Evolutionary conservation across 1,284 basidiomycete genomes (phyloP).

Genomic region (Cystobasidium sp.): DNA sequence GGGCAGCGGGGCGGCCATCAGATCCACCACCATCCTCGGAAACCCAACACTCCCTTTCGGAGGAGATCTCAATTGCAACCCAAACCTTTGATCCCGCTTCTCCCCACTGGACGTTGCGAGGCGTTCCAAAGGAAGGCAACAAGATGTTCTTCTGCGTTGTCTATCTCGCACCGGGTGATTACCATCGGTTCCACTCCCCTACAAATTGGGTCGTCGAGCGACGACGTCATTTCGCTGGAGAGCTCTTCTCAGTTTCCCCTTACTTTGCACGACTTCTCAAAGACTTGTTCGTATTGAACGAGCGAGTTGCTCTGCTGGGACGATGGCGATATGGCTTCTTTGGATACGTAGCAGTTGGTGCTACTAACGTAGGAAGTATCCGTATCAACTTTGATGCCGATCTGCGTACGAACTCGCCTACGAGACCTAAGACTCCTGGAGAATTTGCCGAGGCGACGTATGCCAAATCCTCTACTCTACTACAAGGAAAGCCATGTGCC

Average conservation of each 20-base stretch:
- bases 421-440: constrained; percentile 47
- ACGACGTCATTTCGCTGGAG: constrained; percentile 88
- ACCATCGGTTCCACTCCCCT: constrained; percentile 96
- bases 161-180: constrained; percentile 97
- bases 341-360: constrained; percentile 95
- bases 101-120: constrained; percentile 55
- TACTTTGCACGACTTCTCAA: constrained; percentile 90
- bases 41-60: constrained; percentile 25
- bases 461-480: constrained; percentile 73
- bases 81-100: constrained; percentile 56
- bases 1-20: constrained; percentile 1
- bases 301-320: constrained; percentile 94
- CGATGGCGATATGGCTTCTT: constrained; percentile 96
- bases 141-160: constrained; percentile 90
- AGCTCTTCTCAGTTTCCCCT: constrained; percentile 94
- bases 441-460: constrained; percentile 79
- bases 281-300: constrained; percentile 95
- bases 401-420: constrained; percentile 80
- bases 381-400: constrained; percentile 93
- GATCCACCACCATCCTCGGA: background rate
- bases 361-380: constrained; percentile 97
- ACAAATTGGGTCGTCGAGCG: constrained; percentile 97
- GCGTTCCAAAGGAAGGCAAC: constrained; percentile 67
- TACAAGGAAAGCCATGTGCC: constrained; percentile 84
- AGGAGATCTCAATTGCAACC: constrained; percentile 39